Evolutionary conservation across 768 basidiomycete species (phyloP).

Genomic region (Russula dissimulans): DNA sequence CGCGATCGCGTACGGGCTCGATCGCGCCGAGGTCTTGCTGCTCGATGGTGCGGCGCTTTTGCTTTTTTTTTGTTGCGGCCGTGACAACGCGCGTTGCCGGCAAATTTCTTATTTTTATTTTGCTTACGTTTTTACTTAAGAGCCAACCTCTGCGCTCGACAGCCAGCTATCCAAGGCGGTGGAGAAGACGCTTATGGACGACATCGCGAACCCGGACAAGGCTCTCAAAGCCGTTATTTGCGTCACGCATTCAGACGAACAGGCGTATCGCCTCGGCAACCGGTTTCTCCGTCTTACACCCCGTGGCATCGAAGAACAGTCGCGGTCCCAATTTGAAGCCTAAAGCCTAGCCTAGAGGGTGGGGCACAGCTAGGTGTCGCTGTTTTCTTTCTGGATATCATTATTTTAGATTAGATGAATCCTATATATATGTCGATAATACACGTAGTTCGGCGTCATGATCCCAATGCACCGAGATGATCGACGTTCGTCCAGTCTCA

Average conservation of each 20-base stretch:
- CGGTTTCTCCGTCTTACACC: slow-evolving; percentile 42
- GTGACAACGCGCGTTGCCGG: too few species aligned
- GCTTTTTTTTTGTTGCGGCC: not conserved
- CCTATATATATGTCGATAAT: not conserved
- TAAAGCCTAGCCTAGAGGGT: too few species aligned
- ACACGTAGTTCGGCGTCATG: not conserved
- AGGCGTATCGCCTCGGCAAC: slow-evolving; percentile 65
- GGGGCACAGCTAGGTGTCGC: too few species aligned
- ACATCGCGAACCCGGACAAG: slow-evolving; percentile 40
- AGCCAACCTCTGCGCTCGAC: slow-evolving; percentile 87
- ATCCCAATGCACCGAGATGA: too few species aligned
- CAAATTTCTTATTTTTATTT: too few species aligned
- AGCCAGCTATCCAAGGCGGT: slow-evolving; percentile 53
- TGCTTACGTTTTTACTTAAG: slow-evolving; percentile 31
- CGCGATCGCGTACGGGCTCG: slow-evolving; percentile 62
- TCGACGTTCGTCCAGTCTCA: too few species aligned
- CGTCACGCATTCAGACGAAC: slow-evolving; percentile 85
- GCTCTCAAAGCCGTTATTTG: slow-evolving; percentile 67
- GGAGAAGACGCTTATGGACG: slow-evolving; percentile 48
- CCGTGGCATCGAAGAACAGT: slow-evolving; percentile 20
- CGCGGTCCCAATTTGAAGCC: not conserved
- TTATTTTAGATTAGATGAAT: not conserved
- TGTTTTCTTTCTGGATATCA: not conserved
- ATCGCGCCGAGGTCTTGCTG: slow-evolving; percentile 70
- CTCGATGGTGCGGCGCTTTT: slow-evolving; percentile 49